Evolutionary conservation across 352 stramenopile species (phyloP).

Genomic region (Pythium aquatile): DNA sequence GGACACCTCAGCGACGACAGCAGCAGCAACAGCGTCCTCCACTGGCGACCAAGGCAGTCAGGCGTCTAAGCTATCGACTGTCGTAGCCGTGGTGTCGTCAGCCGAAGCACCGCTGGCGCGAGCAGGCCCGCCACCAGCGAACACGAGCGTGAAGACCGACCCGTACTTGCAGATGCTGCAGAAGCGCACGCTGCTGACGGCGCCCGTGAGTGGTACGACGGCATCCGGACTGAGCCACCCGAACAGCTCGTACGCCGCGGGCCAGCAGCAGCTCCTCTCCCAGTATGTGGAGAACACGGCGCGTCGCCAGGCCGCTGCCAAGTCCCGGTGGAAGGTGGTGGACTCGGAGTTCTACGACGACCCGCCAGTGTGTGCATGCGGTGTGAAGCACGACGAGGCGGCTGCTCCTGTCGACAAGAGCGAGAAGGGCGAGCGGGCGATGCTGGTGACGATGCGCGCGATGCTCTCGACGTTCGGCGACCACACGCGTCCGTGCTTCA

Average conservation of each 20-base stretch:
- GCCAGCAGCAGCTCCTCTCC: slow-evolving; percentile 38
- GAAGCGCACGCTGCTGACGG: slow-evolving; percentile 50
- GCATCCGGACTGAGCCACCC: slow-evolving; percentile 29
- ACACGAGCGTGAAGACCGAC: slow-evolving; percentile 42
- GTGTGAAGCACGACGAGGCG: slow-evolving; percentile 41
- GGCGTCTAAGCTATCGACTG: neutral
- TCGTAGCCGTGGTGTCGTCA: neutral
- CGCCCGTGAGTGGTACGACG: neutral
- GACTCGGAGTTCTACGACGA: slow-evolving; percentile 73
- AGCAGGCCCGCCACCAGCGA: neutral
- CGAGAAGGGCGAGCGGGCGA: slow-evolving; percentile 41
- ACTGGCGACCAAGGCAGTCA: no score
- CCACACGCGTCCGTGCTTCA: slow-evolving; percentile 47
- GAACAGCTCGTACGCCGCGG: slow-evolving; percentile 60
- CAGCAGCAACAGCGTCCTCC: neutral
- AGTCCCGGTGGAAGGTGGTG: slow-evolving; percentile 65
- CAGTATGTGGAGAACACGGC: slow-evolving; percentile 42
- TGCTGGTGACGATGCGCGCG: slow-evolving; percentile 60
- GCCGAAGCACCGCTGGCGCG: neutral
- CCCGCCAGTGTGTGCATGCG: slow-evolving; percentile 45
- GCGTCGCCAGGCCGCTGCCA: slow-evolving; percentile 21
- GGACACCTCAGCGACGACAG: slow-evolving; percentile 19
- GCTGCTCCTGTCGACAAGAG: slow-evolving; percentile 1
- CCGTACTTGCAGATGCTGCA: slow-evolving; percentile 83
- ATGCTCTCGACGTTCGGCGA: slow-evolving; percentile 89